Evolutionary conservation across 768 basidiomycete genomes (phyloP).

Genomic region (Xerocomus spinulosus): DNA sequence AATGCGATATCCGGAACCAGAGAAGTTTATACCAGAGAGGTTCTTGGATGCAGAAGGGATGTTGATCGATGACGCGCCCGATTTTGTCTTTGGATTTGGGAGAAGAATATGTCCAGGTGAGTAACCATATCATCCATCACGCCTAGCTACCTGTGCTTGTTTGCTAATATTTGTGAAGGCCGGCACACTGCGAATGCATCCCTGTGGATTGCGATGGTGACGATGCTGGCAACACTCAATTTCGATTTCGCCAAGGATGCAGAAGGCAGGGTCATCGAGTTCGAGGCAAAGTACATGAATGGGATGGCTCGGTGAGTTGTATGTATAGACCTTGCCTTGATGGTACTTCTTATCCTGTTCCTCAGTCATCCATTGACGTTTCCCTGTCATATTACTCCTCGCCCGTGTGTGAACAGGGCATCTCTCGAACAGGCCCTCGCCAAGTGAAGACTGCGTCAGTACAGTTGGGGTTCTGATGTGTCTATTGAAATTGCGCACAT

Average conservation of each 20-base stretch:
- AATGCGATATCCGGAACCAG: slow-evolving; percentile 14
- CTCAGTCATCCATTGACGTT: slow-evolving; percentile 10
- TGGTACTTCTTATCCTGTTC: not conserved
- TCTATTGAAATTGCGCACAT: not conserved
- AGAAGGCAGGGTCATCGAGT: slow-evolving; percentile 3
- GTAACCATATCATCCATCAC: not conserved
- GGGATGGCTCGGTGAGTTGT: not conserved
- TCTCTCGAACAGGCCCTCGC: slow-evolving; percentile 1
- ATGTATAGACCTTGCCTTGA: not conserved
- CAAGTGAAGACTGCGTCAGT: not conserved
- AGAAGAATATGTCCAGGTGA: slow-evolving; percentile 14
- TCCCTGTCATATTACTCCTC: slow-evolving; percentile 14
- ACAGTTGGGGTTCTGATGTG: not conserved
- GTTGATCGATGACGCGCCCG: slow-evolving; percentile 8
- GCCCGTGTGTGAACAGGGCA: slow-evolving; percentile 5
- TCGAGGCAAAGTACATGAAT: not conserved
- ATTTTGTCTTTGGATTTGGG: slow-evolving; percentile 17
- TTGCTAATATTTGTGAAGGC: slow-evolving; percentile 3
- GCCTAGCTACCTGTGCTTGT: not conserved
- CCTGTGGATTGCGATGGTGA: slow-evolving; percentile 10
- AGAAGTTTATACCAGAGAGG: slow-evolving; percentile 12
- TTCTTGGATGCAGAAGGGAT: slow-evolving; percentile 7
- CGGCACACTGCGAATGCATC: slow-evolving; percentile 6
- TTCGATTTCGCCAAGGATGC: slow-evolving; percentile 12
- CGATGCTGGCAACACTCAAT: slow-evolving; percentile 20